phyloP scores from a whole-genome alignment of 352 stramenopile genomes.

The Phytopythium oedochilum region DNA sequence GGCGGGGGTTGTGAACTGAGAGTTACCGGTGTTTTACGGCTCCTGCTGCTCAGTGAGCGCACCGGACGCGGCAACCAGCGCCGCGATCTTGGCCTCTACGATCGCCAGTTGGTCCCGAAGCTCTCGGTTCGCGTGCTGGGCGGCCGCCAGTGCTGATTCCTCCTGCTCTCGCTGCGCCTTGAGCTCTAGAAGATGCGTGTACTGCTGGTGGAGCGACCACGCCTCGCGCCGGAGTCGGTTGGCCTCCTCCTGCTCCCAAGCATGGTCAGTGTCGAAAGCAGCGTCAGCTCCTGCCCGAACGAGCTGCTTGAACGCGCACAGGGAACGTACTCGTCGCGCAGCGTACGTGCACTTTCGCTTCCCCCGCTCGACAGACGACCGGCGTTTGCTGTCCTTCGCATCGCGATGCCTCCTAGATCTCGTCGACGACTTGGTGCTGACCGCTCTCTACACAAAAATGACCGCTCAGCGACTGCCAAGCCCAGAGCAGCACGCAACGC shows the following conservation, averaged over 20 bases:
- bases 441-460: background rate
- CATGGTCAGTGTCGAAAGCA: background rate
- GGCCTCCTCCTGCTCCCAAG: background rate
- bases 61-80: background rate
- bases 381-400: too few species aligned
- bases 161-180: slow-evolving; percentile 3
- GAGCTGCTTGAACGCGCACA: too few species aligned
- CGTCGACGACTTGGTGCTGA: background rate
- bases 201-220: slow-evolving; percentile 1
- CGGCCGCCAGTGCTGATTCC: background rate
- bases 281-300: background rate
- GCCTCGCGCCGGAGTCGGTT: slow-evolving; percentile 3
- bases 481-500: background rate
- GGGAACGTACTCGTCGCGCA: background rate
- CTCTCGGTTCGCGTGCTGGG: slow-evolving; percentile 1
- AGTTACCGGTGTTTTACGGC: background rate
- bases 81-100: background rate
- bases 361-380: background rate
- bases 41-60: background rate
- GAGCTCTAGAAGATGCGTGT: background rate
- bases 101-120: background rate
- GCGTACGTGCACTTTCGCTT: slow-evolving; percentile 6
- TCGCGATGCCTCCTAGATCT: background rate
- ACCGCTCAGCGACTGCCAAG: background rate
- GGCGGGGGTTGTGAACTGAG: too few species aligned